These are phyloP conservation scores for Lepidium sativum DNA, from an alignment of 345 rosid genomes.

Conservation along the genomic window DNA sequence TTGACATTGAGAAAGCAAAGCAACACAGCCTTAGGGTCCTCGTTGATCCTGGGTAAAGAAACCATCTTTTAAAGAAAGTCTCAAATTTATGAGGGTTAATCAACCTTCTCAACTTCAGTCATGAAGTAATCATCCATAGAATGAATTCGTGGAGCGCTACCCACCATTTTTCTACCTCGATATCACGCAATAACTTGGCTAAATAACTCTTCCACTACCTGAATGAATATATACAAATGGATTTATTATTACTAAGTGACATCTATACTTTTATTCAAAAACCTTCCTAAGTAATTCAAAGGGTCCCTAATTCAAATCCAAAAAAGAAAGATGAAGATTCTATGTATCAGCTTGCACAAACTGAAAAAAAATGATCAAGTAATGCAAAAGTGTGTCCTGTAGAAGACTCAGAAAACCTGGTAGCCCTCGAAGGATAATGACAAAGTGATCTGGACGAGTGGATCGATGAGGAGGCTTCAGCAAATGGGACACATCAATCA, in stretches of 20 bases:
- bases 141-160: conserved; percentile 86
- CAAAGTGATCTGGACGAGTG: conserved; percentile 77
- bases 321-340: neutral
- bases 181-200: conserved; percentile 84
- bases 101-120: conserved; percentile 96
- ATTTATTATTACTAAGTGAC: neutral
- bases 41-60: neutral
- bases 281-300: neutral
- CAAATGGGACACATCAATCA: conserved; percentile 59
- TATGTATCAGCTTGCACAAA: neutral
- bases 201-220: conserved; percentile 96
- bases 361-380: neutral
- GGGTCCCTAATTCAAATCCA: too few relatives aligned
- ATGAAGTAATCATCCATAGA: conserved; percentile 97
- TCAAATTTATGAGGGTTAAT: neutral
- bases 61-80: neutral
- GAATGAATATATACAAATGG: conserved; percentile 19
- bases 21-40: conserved; percentile 1
- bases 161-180: conserved; percentile 86
- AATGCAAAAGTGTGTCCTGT: neutral
- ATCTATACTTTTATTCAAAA: neutral
- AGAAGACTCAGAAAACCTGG: conserved; percentile 41
- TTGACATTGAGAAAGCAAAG: conserved; percentile 26
- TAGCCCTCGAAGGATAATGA: conserved; percentile 81
- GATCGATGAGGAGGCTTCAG: conserved; percentile 62